Evolutionary conservation across 768 basidiomycete genomes (phyloP).

Genomic region (Tulasnella sp.): DNA sequence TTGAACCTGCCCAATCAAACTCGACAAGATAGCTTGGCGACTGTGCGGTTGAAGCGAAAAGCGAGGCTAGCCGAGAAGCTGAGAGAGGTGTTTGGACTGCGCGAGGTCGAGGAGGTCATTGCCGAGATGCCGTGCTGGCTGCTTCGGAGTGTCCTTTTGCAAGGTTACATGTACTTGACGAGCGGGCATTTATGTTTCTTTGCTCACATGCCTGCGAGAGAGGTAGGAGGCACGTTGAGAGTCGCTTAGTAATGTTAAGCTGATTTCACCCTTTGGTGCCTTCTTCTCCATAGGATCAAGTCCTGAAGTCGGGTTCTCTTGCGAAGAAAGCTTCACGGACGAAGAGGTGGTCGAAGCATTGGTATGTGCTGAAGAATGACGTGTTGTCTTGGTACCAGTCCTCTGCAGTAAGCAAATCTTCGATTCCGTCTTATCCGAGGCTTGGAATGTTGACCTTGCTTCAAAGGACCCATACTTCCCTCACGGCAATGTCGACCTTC

Average conservation of each 20-base stretch:
- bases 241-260: not conserved
- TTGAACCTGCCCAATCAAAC: not conserved
- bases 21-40: conserved; percentile 63
- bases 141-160: conserved; percentile 80
- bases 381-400: conserved; percentile 96
- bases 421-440: not conserved
- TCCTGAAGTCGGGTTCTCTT: conserved; percentile 87
- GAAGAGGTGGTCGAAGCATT: conserved; percentile 89
- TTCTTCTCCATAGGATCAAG: conserved; percentile 62
- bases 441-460: not conserved
- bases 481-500: conserved; percentile 90
- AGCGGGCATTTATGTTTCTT: conserved; percentile 94
- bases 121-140: conserved; percentile 95
- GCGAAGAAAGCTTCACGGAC: conserved; percentile 84
- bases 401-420: conserved; percentile 61
- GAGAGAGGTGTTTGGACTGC: conserved; percentile 78
- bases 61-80: conserved; percentile 80
- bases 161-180: conserved; percentile 97
- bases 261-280: not conserved
- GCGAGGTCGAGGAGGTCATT: conserved; percentile 77
- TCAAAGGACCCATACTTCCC: conserved; percentile 94
- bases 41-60: conserved; percentile 64
- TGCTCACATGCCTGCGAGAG: conserved; percentile 85
- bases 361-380: conserved; percentile 96
- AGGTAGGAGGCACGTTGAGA: conserved; percentile 47